Base-by-base conservation (phyloP, 140 eudicot genomes). In the Oenanthe javanica region DNA sequence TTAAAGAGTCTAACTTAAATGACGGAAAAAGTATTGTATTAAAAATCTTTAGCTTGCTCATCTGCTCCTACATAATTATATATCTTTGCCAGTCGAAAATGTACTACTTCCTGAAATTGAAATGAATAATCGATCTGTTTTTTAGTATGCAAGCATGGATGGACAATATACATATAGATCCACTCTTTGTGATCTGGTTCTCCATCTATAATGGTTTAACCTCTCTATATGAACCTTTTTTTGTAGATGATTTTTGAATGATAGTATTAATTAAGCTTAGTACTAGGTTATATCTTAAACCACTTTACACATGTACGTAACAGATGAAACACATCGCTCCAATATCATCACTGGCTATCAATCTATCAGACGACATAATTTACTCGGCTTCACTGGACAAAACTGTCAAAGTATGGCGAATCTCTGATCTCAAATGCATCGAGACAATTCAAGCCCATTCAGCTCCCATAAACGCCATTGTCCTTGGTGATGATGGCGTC, bases 401-500 rank as follows among this genome's bases (percentile, higher is more conserved):
- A 43, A 88, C 88, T 4, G 88, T 88, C 3, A 88, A 86, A 82
- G 88, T 88, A 23, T 88, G 90, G 92, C 43, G 92, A 69, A 75
- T 83, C 40, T 86, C 92, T 27, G 90, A 88, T 70, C 77, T 76
- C 81, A 88, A 81, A 76, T 88, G 90, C 82, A 82, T 88, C 9
- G 92, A 86, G 84, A 86, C 92, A 45, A 84, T 88, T 80, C 86
- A 82, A 15, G 90, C 90, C 55, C 92, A 88, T 80, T 79, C 79
- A 12, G 92, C 85, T 54, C 85, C 90, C 11, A 38, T 88, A 76
- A 88, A 88, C 72, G 92, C 85, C 67, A 63, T 88, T 12, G 85
- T 78, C 12, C 82, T 86, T 11, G 80, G 82, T 0, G 90, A 82
- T 25, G 92, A 88, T 57, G 92, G 92, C 0, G 88, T 84, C 1